Conservation (phyloP, 371 early-diverging fungal genomes). For the Blakeslea trispora region DNA sequence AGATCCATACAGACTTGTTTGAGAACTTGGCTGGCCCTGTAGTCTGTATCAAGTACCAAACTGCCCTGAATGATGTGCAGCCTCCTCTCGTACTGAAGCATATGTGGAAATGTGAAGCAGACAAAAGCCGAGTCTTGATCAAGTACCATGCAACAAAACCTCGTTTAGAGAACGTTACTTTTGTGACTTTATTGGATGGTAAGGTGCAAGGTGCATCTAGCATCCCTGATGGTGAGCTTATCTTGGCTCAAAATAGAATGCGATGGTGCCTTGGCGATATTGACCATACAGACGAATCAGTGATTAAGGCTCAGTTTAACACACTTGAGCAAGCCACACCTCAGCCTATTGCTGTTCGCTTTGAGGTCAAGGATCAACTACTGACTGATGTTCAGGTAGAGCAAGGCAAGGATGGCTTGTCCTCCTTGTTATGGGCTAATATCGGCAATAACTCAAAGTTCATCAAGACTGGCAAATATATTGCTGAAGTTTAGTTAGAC, state of each 20-base stretch:
- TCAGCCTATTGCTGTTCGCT: slow-evolving; percentile 53
- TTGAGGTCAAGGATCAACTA: slow-evolving; percentile 43
- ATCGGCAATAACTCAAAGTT: slow-evolving; percentile 18
- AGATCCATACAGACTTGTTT: slow-evolving; percentile 40
- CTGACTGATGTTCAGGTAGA: slow-evolving; percentile 30
- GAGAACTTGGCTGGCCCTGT: slow-evolving; percentile 18
- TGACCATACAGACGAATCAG: slow-evolving; percentile 31
- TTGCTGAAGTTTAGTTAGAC: slow-evolving; percentile 31
- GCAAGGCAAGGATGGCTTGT: slow-evolving; percentile 18
- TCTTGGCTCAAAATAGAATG: slow-evolving; percentile 53
- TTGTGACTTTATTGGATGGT: slow-evolving; percentile 52
- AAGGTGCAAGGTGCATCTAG: slow-evolving; percentile 53
- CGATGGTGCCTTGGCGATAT: slow-evolving; percentile 52
- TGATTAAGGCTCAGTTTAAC: slow-evolving; percentile 55
- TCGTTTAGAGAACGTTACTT: slow-evolving; percentile 40
- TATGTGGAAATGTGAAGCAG: slow-evolving; percentile 60
- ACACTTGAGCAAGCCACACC: slow-evolving; percentile 44
- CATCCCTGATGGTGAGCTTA: slow-evolving; percentile 57
- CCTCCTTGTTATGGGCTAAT: slow-evolving; percentile 21
- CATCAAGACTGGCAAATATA: slow-evolving; percentile 38
- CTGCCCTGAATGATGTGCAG: slow-evolving; percentile 27
- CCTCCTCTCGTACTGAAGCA: slow-evolving; percentile 48
- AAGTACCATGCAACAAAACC: slow-evolving; percentile 45
- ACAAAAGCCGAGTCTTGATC: slow-evolving; percentile 53
- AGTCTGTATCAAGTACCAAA: slow-evolving; percentile 50